Conservation (phyloP, 2,329 filamentous ascomycete genomes). For the Microsporum audouinii region DNA sequence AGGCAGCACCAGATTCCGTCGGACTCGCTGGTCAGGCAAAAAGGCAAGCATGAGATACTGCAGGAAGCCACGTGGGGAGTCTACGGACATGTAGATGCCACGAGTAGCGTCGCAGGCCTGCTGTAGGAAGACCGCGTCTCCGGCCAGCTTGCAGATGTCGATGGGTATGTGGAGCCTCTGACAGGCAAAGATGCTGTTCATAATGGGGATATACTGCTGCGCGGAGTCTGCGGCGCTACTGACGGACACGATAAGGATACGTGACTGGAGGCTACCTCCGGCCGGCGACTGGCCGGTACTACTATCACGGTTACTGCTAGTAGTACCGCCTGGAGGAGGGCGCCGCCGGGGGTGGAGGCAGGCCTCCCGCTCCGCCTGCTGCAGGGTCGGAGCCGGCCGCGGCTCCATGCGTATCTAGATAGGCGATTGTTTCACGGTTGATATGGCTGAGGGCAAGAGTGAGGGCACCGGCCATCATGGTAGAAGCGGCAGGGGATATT, state of each 20-base stretch:
- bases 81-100: constrained; percentile 57
- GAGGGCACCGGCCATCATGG: constrained; percentile 80
- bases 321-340: constrained; percentile 2
- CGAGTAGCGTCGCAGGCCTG: constrained; percentile 70
- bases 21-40: constrained; percentile 56
- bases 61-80: constrained; percentile 57
- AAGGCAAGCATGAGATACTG: constrained; percentile 95
- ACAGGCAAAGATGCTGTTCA: constrained; percentile 96
- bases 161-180: constrained; percentile 79
- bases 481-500: constrained; percentile 49
- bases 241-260: constrained; percentile 82
- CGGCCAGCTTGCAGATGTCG: constrained; percentile 77
- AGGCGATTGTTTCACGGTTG: constrained; percentile 63
- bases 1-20: constrained; percentile 60
- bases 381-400: constrained; percentile 31
- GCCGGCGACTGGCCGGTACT: constrained; percentile 17
- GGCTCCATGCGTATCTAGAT: constrained; percentile 46
- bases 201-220: constrained; percentile 89
- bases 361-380: constrained; percentile 15
- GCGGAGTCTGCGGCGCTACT: constrained; percentile 80
- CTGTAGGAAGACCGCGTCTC: constrained; percentile 82
- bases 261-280: constrained; percentile 52
- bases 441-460: constrained; percentile 83
- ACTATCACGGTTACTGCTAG: too few relatives aligned
- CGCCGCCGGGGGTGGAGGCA: constrained; percentile 12